Evolutionary conservation across 2,329 filamentous ascomycete genomes (phyloP), one percentile per base, ranked within the genome.

Genomic region (Xylariales sp.): DNA sequence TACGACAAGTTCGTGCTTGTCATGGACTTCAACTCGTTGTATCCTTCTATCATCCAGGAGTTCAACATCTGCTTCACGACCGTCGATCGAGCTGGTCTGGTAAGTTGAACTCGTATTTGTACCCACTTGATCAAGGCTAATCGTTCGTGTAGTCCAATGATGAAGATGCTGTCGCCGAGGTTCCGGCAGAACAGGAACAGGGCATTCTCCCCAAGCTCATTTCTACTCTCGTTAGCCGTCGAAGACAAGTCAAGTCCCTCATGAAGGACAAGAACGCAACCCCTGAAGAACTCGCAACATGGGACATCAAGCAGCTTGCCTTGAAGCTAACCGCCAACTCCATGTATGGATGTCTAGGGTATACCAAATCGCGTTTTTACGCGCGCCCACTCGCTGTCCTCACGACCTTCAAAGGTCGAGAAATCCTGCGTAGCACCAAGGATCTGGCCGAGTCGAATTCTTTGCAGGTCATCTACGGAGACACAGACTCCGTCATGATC

Each of bases 41-140:
- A 98, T 57, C 93, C 93, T 22, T 96, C 88, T 59, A 97, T 98
- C 58, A 98, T 98, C 47, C 94, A 98, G 59, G 94, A 98, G 74
- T 98, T 83, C 70, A 98, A 98, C 65, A 98, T 98, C 53, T 98
- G 94, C 71, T 98, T 98, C 66, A 98, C 93, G 2, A 98, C 94
- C 0, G 89, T 98, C 5, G 87, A 97, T 47, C 77, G 93, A 53
- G 73, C 78, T 29, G 71, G 78, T 46, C 68, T 84, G 53, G 85
- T 88, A 76, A 70, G 81, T 64, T 18, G 15, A 18, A 5, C 12
- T n/a, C 3, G 20, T 31, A n/a, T 4, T 25, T 37, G 9, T 16
- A n/a, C n/a, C n/a, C 14, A 40, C 4, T 32, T 29, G 11, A 20
- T 6, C 7, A 16, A 25, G 45, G 25, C 61, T 70, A 49, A 69